Percentiles rank a stretch among this genome's conserved stretches.
Conservation (phyloP, 2,329 filamentous ascomycete genomes). For the Coleophoma cylindrospora region DNA sequence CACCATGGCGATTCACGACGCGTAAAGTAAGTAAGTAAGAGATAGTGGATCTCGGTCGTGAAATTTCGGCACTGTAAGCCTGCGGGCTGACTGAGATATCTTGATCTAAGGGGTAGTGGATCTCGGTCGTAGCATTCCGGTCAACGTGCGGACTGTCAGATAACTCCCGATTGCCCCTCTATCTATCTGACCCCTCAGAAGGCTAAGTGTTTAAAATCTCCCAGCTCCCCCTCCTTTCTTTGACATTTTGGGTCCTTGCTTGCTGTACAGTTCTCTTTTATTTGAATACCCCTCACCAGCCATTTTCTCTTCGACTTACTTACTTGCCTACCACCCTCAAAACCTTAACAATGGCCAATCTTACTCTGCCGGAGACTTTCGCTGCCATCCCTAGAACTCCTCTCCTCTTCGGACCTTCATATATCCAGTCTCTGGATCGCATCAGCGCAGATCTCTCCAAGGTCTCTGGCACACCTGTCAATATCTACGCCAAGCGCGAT, state of each 20-base stretch:
- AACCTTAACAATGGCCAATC: constrained; percentile 16
- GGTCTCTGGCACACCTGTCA: constrained; percentile 53
- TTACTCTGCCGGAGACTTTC: constrained; percentile 55
- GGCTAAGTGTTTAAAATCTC: background rate
- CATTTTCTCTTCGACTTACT: background rate
- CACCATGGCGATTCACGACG: background rate
- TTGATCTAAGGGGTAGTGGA: background rate
- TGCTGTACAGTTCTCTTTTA: background rate
- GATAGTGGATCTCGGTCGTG: background rate
- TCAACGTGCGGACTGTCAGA: no score
- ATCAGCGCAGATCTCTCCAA: constrained; percentile 57
- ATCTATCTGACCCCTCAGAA: background rate
- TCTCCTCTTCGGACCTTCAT: constrained; percentile 63
- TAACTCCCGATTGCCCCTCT: constrained; percentile 36
- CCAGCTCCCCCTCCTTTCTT: background rate
- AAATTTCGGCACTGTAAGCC: no score
- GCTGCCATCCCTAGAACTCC: constrained; percentile 55
- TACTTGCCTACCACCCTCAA: background rate
- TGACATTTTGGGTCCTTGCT: background rate
- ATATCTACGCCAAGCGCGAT: constrained; percentile 67
- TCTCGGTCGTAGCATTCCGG: no score
- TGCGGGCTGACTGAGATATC: no score
- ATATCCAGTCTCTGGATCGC: constrained; percentile 61
- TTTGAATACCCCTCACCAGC: background rate
- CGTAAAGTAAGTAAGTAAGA: background rate